Percentiles rank a stretch among this genome's conserved stretches.
Evolutionary conservation across 768 basidiomycete genomes (phyloP).

Genomic region (Strobilomyces confusus): DNA sequence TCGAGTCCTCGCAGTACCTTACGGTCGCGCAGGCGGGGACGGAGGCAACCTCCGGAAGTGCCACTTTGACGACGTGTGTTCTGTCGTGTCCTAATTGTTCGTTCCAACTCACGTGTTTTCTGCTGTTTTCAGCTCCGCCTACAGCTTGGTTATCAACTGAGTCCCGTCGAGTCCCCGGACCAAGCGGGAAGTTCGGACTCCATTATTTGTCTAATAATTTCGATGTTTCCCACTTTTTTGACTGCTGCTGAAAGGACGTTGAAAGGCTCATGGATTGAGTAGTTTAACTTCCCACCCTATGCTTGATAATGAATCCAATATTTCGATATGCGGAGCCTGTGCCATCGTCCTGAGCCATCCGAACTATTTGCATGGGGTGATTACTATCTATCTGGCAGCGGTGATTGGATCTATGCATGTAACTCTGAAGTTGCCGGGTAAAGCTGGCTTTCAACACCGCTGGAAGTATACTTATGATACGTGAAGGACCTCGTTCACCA

Average conservation of each 20-base stretch:
- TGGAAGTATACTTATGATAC: too few species aligned
- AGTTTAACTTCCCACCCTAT: not conserved
- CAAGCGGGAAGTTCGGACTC: not conserved
- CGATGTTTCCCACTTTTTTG: not conserved
- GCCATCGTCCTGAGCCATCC: too few species aligned
- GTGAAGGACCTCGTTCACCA: too few species aligned
- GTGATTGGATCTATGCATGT: too few species aligned
- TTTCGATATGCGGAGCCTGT: not conserved
- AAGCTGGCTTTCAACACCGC: too few species aligned
- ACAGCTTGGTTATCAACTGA: slow-evolving; percentile 22
- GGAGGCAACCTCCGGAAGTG: slow-evolving; percentile 58
- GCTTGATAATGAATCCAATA: not conserved
- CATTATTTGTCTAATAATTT: not conserved
- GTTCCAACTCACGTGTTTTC: not conserved
- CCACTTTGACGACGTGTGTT: slow-evolving; percentile 52
- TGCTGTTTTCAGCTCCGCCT: slow-evolving; percentile 36
- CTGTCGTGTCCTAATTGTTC: not conserved
- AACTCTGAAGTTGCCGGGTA: too few species aligned
- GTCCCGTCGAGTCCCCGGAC: not conserved
- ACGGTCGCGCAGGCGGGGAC: slow-evolving; percentile 59
- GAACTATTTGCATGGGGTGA: too few species aligned
- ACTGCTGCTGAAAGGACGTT: not conserved
- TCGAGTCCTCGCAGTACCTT: slow-evolving; percentile 53
- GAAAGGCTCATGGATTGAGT: not conserved
- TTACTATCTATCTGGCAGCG: too few species aligned